A percentile compares a stretch with the other conserved stretches of the same genome.
Evolutionary conservation across 345 rosid species (phyloP).

Genomic region (Psidium friedrichsthalianum): DNA sequence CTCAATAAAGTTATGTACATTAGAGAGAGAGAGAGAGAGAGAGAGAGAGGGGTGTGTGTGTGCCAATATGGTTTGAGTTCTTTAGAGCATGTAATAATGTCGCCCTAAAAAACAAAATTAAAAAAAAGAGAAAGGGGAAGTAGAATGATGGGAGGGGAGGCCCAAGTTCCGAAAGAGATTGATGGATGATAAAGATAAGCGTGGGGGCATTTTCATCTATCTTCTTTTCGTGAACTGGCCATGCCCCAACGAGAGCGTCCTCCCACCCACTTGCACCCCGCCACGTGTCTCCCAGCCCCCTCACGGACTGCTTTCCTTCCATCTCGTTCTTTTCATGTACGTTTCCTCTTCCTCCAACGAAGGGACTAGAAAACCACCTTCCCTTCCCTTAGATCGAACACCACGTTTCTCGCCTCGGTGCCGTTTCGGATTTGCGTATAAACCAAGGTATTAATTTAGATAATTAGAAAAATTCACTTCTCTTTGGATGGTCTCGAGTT

Average conservation of each 20-base stretch:
- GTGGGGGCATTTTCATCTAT: conserved; percentile 19
- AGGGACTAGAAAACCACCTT: no score
- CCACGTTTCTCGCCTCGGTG: background rate
- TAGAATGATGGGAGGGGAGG: conserved; percentile 17
- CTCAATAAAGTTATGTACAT: background rate
- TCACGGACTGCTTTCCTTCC: background rate
- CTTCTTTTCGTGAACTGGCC: conserved; percentile 28
- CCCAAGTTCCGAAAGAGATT: conserved; percentile 91
- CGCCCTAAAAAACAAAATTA: background rate
- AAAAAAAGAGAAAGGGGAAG: background rate
- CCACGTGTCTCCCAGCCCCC: background rate
- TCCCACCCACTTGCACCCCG: background rate
- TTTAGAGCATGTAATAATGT: background rate
- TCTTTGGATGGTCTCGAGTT: no score
- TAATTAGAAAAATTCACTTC: no score
- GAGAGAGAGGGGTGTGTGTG: no score
- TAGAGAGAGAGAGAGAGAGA: no score
- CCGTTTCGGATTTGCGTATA: background rate
- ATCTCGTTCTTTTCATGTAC: background rate
- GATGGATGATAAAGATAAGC: conserved; percentile 27
- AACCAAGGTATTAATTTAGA: background rate
- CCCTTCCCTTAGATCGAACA: no score
- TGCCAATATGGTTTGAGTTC: background rate
- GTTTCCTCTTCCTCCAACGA: background rate
- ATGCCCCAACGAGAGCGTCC: background rate